Percentiles rank a stretch among this genome's conserved stretches.
phyloP scores from a whole-genome alignment of 805 yeast species.

The Wickerhamiella kazuoi region DNA sequence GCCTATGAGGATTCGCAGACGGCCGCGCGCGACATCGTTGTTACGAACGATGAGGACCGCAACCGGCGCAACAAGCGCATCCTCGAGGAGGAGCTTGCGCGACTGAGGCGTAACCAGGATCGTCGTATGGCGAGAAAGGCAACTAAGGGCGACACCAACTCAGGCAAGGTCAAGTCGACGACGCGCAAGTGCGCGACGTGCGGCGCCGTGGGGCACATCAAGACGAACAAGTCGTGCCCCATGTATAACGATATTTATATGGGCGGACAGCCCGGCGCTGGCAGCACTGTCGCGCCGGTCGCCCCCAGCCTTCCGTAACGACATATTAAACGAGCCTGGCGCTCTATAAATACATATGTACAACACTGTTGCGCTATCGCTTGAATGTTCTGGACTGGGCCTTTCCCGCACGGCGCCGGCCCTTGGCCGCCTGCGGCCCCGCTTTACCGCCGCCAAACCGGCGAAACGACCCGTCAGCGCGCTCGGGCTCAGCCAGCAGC shows the following conservation, averaged over 20 bases:
- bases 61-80: constrained; percentile 60
- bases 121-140: constrained; percentile 42
- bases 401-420: neutral
- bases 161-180: constrained; percentile 53
- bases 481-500: constrained; percentile 8
- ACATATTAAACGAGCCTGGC: too few species aligned
- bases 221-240: constrained; percentile 86
- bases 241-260: constrained; percentile 40
- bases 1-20: constrained; percentile 46
- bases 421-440: constrained; percentile 2
- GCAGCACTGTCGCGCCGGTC: neutral
- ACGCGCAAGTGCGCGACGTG: constrained; percentile 84
- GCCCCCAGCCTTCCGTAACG: neutral
- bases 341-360: too few species aligned
- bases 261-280: constrained; percentile 7
- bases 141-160: constrained; percentile 35
- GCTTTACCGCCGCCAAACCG: neutral
- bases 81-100: constrained; percentile 68
- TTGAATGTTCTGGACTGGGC: neutral
- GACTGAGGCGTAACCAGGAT: constrained; percentile 59
- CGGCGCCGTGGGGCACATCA: constrained; percentile 88
- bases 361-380: too few species aligned
- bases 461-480: neutral
- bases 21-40: constrained; percentile 52
- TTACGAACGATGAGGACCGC: constrained; percentile 71